A percentile compares a stretch with the other conserved stretches of the same genome.
phyloP scores from a whole-genome alignment of 352 stramenopile species.

The Pythium pyrilobum region DNA sequence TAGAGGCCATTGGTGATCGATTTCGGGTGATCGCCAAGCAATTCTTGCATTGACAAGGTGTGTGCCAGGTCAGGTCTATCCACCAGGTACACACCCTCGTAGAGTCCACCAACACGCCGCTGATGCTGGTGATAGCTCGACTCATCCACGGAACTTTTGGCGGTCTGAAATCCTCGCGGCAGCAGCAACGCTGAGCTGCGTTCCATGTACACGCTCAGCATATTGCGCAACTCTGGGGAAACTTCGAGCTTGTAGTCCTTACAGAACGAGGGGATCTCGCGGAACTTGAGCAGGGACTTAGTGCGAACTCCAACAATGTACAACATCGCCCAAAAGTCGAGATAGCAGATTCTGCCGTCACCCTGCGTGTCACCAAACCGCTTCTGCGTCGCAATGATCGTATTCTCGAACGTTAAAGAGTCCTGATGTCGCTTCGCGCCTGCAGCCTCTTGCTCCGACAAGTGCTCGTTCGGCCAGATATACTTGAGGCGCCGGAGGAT shows the following conservation, averaged over 20 bases:
- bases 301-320: constrained; percentile 69
- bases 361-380: constrained; percentile 49
- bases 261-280: constrained; percentile 68
- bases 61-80: constrained; percentile 8
- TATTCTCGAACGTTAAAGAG: constrained; percentile 48
- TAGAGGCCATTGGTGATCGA: constrained; percentile 1
- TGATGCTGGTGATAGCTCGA: constrained; percentile 1
- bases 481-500: constrained; percentile 56
- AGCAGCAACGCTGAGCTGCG: constrained; percentile 50
- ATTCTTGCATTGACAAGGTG: constrained; percentile 38
- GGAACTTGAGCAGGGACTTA: constrained; percentile 46
- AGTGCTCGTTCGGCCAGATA: constrained; percentile 48
- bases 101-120: constrained; percentile 6
- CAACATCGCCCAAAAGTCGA: constrained; percentile 82
- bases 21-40: constrained; percentile 20
- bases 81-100: constrained; percentile 18
- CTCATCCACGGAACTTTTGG: constrained; percentile 43
- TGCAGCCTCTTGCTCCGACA: constrained; percentile 32
- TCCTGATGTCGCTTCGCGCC: constrained; percentile 19
- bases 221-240: constrained; percentile 31
- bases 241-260: constrained; percentile 78
- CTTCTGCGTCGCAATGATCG: constrained; percentile 32
- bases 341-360: constrained; percentile 66
- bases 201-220: constrained; percentile 54
- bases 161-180: constrained; percentile 46